Conservation (phyloP, 1,139 yeast species). For the Yamadazyma kanchanaburiensis region DNA sequence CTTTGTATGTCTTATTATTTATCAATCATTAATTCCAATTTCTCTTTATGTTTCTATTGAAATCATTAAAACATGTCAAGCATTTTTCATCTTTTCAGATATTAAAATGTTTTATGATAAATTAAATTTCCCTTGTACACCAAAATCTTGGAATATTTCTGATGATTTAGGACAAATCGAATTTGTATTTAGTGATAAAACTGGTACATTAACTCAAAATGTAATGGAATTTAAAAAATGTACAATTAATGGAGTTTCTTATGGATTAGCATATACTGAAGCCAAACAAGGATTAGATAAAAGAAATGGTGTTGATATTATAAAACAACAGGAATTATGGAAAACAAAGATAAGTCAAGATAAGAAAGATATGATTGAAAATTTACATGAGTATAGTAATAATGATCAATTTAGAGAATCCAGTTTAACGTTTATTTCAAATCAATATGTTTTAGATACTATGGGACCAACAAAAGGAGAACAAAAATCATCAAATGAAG, state of each 20-base stretch:
- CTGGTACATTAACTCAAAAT: conserved; percentile 95
- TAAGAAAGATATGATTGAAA: conserved; percentile 59
- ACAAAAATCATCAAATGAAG: conserved; percentile 67
- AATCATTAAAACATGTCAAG: conserved; percentile 91
- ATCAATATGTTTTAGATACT: conserved; percentile 47
- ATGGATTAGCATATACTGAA: conserved; percentile 94
- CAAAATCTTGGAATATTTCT: conserved; percentile 95
- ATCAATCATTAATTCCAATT: conserved; percentile 91
- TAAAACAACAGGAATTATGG: conserved; percentile 65
- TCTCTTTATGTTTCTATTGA: conserved; percentile 93
- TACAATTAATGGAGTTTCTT: conserved; percentile 80
- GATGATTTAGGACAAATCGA: conserved; percentile 97
- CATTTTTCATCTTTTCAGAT: conserved; percentile 89
- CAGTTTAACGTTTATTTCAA: conserved; percentile 75
- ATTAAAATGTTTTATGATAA: conserved; percentile 79
- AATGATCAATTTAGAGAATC: conserved; percentile 64
- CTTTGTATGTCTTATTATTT: conserved; percentile 84
- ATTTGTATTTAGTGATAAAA: conserved; percentile 92
- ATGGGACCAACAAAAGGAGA: conserved; percentile 19
- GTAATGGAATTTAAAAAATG: conserved; percentile 96
- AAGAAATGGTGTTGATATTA: conserved; percentile 78
- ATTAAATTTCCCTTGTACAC: conserved; percentile 91
- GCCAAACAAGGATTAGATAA: conserved; percentile 91
- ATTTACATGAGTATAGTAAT: conserved; percentile 42
- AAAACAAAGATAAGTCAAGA: conserved; percentile 60